Conservation (phyloP, 495 filamentous ascomycete genomes). For the Neurospora sp. region DNA sequence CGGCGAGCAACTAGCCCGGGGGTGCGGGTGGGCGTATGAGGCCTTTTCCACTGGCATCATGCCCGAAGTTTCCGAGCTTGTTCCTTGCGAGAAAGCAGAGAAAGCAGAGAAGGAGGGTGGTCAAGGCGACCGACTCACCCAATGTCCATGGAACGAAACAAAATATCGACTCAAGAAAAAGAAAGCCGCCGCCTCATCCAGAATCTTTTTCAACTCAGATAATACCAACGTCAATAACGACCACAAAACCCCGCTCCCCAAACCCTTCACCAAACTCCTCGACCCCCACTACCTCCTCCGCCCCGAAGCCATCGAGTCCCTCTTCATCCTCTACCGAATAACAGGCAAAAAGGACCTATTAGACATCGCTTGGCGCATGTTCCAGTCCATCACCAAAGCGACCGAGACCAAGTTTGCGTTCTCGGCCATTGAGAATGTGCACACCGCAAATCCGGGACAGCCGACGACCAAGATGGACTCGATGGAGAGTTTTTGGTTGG, state of each 20-base stretch:
- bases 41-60: constrained; percentile 73
- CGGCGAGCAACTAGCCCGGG: constrained; percentile 71
- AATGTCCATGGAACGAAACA: constrained; percentile 19
- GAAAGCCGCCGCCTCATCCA: neutral
- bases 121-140: constrained; percentile 22
- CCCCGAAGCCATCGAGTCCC: constrained; percentile 60
- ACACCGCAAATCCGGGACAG: constrained; percentile 5
- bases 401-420: constrained; percentile 50
- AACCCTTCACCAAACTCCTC: constrained; percentile 37
- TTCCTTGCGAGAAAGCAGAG: constrained; percentile 23
- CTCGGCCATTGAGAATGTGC: constrained; percentile 46
- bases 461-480: constrained; percentile 25
- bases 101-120: constrained; percentile 22
- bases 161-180: constrained; percentile 2
- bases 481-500: constrained; percentile 95
- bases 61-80: constrained; percentile 61
- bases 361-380: constrained; percentile 72
- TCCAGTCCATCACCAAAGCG: constrained; percentile 47
- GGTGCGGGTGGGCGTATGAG: constrained; percentile 87
- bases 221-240: no score
- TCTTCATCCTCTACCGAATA: constrained; percentile 68
- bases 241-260: constrained; percentile 40
- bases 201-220: no score
- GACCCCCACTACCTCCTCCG: constrained; percentile 35
- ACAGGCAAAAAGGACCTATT: constrained; percentile 57